phyloP scores from a whole-genome alignment of 1,139 yeast species.

The Kurtzmaniella quercitrusa region DNA sequence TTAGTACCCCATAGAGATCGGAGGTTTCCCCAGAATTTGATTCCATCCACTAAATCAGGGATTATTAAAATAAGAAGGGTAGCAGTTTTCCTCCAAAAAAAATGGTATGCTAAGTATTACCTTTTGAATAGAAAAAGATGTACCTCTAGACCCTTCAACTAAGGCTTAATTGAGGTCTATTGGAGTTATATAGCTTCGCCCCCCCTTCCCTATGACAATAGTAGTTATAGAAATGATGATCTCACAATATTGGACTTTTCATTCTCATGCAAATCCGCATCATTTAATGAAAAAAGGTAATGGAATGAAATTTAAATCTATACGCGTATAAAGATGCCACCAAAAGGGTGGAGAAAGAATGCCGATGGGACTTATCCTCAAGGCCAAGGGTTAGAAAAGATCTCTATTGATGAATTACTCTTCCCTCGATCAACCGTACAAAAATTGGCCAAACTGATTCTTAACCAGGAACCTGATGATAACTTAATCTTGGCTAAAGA shows the following conservation, averaged over 20 bases:
- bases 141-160: too few relatives aligned
- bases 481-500: constrained; percentile 57
- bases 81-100: background rate
- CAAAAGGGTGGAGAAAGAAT: constrained; percentile 79
- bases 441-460: constrained; percentile 49
- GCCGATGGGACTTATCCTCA: constrained; percentile 61
- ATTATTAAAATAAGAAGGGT: background rate
- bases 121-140: too few relatives aligned
- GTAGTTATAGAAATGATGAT: too few relatives aligned
- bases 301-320: too few relatives aligned
- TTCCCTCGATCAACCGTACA: constrained; percentile 64
- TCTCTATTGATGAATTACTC: constrained; percentile 63
- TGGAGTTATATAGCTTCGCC: too few relatives aligned
- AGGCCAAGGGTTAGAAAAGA: constrained; percentile 51
- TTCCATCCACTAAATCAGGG: background rate
- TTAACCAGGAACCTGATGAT: constrained; percentile 28
- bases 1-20: constrained; percentile 55
- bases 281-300: too few relatives aligned
- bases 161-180: too few relatives aligned
- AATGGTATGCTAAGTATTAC: too few relatives aligned
- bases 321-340: constrained; percentile 54
- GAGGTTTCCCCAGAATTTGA: background rate
- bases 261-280: too few relatives aligned
- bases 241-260: background rate
- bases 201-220: too few relatives aligned